Conservation (phyloP, 139 green algal species). For the Pleodorina starrii region DNA sequence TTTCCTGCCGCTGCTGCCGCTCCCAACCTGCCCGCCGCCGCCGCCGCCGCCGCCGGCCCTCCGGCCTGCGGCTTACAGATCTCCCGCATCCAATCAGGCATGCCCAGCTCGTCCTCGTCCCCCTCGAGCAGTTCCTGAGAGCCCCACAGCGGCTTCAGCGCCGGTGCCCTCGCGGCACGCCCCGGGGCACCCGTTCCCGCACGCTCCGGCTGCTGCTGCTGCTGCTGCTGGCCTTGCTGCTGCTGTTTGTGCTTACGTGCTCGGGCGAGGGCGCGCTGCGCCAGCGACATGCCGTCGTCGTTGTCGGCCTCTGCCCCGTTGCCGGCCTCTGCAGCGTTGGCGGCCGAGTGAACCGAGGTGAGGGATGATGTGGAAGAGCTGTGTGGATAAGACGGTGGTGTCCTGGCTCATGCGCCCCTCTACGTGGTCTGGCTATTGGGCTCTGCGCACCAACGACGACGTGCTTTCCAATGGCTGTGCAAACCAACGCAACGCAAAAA, state of each 20-base stretch:
- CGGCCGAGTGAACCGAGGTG: too few species aligned
- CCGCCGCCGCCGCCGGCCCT: neutral
- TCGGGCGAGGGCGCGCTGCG: neutral
- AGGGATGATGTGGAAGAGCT: too few species aligned
- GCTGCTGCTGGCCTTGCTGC: neutral
- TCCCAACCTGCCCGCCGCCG: neutral
- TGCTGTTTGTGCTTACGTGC: neutral
- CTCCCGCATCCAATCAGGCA: neutral
- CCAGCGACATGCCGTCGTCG: neutral
- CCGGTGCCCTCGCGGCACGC: too few species aligned
- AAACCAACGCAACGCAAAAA: too few species aligned
- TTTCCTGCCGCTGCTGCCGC: constrained; percentile 35
- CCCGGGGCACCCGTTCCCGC: neutral
- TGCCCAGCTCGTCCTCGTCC: neutral
- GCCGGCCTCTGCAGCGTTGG: neutral
- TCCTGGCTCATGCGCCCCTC: too few species aligned
- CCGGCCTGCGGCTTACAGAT: neutral
- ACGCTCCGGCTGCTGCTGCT: neutral
- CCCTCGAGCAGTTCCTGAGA: neutral
- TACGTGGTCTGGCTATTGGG: too few species aligned
- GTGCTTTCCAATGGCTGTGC: too few species aligned
- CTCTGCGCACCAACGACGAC: too few species aligned
- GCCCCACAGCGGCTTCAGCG: constrained; percentile 19
- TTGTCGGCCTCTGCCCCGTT: neutral
- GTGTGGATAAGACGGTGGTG: too few species aligned